Conservation (phyloP, 2,329 filamentous ascomycete genomes). For the Cladophialophora bantiana region DNA sequence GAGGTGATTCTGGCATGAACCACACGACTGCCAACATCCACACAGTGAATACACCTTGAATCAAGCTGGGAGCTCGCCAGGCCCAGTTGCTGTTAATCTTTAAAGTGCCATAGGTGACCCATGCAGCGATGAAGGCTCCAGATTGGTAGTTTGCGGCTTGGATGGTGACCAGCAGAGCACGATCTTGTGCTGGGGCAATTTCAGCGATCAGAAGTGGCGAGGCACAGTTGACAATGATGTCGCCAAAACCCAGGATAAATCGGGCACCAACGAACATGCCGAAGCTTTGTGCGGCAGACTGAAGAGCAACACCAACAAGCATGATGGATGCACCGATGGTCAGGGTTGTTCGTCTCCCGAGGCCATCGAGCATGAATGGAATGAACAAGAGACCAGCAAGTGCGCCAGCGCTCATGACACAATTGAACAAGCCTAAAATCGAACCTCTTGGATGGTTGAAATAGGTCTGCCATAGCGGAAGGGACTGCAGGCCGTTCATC, state of each 20-base stretch:
- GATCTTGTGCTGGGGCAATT: slow-evolving; percentile 44
- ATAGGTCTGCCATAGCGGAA: slow-evolving; percentile 53
- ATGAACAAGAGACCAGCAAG: slow-evolving; percentile 35
- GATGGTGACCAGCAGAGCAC: slow-evolving; percentile 36
- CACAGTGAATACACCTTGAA: slow-evolving; percentile 68
- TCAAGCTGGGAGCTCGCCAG: slow-evolving; percentile 71
- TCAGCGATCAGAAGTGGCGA: slow-evolving; percentile 44
- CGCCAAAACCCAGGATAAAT: slow-evolving; percentile 44
- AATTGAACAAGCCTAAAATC: slow-evolving; percentile 41
- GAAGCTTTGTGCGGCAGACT: slow-evolving; percentile 41
- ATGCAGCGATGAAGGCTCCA: slow-evolving; percentile 59
- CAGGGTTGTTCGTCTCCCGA: slow-evolving; percentile 36
- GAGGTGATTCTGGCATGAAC: slow-evolving; percentile 72
- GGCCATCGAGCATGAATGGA: slow-evolving; percentile 38
- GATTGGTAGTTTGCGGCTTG: slow-evolving; percentile 38
- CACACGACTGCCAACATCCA: slow-evolving; percentile 62
- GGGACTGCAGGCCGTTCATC: slow-evolving; percentile 59
- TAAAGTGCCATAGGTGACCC: slow-evolving; percentile 55
- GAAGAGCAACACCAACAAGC: slow-evolving; percentile 42
- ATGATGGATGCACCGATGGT: slow-evolving; percentile 35
- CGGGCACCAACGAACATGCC: slow-evolving; percentile 44
- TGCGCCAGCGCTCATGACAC: slow-evolving; percentile 39
- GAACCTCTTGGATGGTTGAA: slow-evolving; percentile 43
- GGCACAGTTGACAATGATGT: slow-evolving; percentile 41
- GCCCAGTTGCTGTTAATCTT: slow-evolving; percentile 56